Percentiles rank a stretch among this genome's conserved stretches.
phyloP scores from a whole-genome alignment of 805 yeast genomes.

The Spencermartinsiella europaea region DNA sequence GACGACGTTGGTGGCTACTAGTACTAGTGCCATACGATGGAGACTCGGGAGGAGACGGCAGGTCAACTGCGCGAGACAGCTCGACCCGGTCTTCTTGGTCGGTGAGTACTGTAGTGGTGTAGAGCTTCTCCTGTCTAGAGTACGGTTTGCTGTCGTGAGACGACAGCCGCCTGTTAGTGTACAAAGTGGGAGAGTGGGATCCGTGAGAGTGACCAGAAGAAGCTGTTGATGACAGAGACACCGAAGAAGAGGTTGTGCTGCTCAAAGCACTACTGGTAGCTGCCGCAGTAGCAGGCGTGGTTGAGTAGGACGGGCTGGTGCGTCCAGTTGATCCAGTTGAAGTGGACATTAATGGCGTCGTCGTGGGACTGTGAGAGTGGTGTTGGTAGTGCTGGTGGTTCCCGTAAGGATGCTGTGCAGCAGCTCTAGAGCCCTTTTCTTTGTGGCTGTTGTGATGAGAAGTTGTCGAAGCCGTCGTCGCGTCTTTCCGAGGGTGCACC shows the following conservation, averaged over 20 bases:
- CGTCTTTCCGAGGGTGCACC: not conserved
- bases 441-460: not conserved
- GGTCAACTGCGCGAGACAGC: not conserved
- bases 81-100: not conserved
- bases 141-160: slow-evolving; percentile 6
- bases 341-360: no score
- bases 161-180: slow-evolving; percentile 1
- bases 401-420: not conserved
- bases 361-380: not conserved
- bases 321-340: not conserved
- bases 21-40: slow-evolving; percentile 6
- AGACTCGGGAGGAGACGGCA: slow-evolving; percentile 18
- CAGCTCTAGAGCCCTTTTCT: not conserved
- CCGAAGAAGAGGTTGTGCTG: not conserved
- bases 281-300: not conserved
- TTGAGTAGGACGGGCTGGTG: not conserved
- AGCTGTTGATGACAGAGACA: not conserved
- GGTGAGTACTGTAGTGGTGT: not conserved
- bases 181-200: not conserved
- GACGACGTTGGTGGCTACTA: slow-evolving; percentile 36
- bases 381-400: slow-evolving; percentile 1
- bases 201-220: not conserved
- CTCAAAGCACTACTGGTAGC: not conserved
- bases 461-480: not conserved
- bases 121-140: not conserved